These are phyloP conservation scores for Wickerhamomyces sp. DNA, from an alignment of 1,139 yeast species.

Conservation along the genomic window DNA sequence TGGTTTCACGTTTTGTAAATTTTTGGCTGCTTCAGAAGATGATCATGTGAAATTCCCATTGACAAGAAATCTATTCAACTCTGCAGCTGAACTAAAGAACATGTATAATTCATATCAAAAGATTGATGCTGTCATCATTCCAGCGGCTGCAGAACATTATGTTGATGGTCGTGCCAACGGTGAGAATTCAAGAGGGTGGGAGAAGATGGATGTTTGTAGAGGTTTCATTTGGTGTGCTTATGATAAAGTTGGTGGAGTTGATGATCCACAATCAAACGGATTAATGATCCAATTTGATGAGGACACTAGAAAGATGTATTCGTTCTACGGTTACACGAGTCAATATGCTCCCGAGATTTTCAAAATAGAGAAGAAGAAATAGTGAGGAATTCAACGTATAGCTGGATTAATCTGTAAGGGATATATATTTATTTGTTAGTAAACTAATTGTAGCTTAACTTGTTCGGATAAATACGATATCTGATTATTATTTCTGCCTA, in stretches of 20 bases:
- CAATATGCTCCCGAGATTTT: no score
- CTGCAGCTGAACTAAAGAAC: conserved; percentile 26
- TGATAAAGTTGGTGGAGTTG: conserved; percentile 35
- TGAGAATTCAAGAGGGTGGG: conserved; percentile 55
- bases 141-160: conserved; percentile 44
- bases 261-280: conserved; percentile 13
- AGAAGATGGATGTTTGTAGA: conserved; percentile 42
- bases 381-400: neutral
- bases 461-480: no score
- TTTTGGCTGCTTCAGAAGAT: conserved; percentile 27
- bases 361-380: no score
- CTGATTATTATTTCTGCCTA: no score
- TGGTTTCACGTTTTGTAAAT: conserved; percentile 55
- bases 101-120: conserved; percentile 39
- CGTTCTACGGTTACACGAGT: conserved; percentile 10
- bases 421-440: no score
- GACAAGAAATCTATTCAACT: conserved; percentile 1
- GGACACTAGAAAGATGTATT: conserved; percentile 3
- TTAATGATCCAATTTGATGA: conserved; percentile 12
- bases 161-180: conserved; percentile 30
- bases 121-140: conserved; percentile 46
- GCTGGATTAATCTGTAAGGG: no score
- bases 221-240: conserved; percentile 56
- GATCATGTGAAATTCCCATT: conserved; percentile 18
- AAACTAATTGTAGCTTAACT: no score